These are phyloP conservation scores for Yueomyces sp. DNA, from an alignment of 1,139 yeast species.

Conservation along the genomic window DNA sequence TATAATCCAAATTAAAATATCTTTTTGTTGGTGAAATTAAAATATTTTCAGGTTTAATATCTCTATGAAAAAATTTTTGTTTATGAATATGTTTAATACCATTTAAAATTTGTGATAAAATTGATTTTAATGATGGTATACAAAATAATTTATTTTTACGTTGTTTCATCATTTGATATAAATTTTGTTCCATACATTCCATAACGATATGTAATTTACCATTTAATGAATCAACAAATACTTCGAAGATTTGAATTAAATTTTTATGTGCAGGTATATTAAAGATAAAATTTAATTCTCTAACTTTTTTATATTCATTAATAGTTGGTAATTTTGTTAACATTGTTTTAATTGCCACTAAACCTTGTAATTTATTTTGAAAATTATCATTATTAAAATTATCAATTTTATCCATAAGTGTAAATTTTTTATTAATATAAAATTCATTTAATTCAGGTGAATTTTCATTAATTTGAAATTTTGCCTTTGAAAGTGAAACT, in stretches of 20 bases:
- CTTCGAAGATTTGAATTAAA: slow-evolving; percentile 62
- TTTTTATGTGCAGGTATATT: slow-evolving; percentile 61
- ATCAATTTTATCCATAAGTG: slow-evolving; percentile 31
- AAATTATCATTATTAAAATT: slow-evolving; percentile 19
- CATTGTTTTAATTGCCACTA: slow-evolving; percentile 83
- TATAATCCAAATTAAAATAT: slow-evolving; percentile 35
- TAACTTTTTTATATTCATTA: slow-evolving; percentile 48
- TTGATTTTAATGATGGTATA: slow-evolving; percentile 46
- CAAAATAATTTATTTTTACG: slow-evolving; percentile 43
- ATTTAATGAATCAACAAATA: slow-evolving; percentile 53
- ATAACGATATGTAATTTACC: slow-evolving; percentile 65
- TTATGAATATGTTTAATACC: slow-evolving; percentile 78
- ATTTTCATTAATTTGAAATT: slow-evolving; percentile 8
- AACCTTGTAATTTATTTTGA: slow-evolving; percentile 26
- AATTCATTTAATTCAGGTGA: slow-evolving; percentile 1
- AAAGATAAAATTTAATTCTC: slow-evolving; percentile 64
- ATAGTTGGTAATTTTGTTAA: slow-evolving; percentile 37
- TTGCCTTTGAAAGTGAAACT: slow-evolving; percentile 49
- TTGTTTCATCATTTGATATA: slow-evolving; percentile 57
- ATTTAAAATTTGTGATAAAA: slow-evolving; percentile 55
- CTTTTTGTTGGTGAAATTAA: slow-evolving; percentile 48
- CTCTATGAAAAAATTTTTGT: slow-evolving; percentile 71
- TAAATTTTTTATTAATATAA: slow-evolving; percentile 4
- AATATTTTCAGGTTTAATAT: slow-evolving; percentile 86
- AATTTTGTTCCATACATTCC: slow-evolving; percentile 79